Conservation (phyloP, 768 basidiomycete species). For the Rhizopogon vulgaris region DNA sequence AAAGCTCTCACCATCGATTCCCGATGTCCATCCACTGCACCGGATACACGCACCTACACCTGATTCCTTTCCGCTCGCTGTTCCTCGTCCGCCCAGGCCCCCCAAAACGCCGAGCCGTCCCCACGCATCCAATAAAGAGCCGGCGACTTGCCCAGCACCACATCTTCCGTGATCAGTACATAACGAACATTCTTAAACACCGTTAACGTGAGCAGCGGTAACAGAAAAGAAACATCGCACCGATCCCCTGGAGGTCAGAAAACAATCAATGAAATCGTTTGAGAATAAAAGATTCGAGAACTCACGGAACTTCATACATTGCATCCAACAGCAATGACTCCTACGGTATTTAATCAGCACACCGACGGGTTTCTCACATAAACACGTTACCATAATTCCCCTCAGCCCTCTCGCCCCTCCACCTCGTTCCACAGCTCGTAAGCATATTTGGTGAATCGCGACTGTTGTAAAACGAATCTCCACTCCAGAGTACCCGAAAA, state of each 20-base stretch:
- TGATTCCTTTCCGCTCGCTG: constrained; percentile 13
- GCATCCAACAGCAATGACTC: constrained; percentile 79
- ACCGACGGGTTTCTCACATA: not conserved
- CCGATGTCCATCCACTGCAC: not conserved
- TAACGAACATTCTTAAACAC: constrained; percentile 60
- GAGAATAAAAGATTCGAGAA: constrained; percentile 15
- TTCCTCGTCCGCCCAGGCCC: constrained; percentile 72
- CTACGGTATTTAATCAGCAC: constrained; percentile 29
- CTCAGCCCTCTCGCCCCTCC: constrained; percentile 88
- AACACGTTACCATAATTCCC: constrained; percentile 66
- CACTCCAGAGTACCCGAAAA: constrained; percentile 79
- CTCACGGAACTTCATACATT: constrained; percentile 92
- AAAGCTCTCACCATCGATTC: not conserved
- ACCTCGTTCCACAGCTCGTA: constrained; percentile 70
- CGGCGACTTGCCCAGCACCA: constrained; percentile 55
- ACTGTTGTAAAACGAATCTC: constrained; percentile 82
- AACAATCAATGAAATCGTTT: constrained; percentile 1
- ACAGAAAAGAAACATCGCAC: constrained; percentile 33
- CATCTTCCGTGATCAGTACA: constrained; percentile 72
- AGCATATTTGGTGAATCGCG: constrained; percentile 78
- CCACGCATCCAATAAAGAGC: constrained; percentile 75
- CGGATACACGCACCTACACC: constrained; percentile 1
- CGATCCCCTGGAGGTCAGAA: constrained; percentile 45
- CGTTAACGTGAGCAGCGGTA: constrained; percentile 3
- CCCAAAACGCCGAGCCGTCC: constrained; percentile 65